Percentiles rank a stretch among this genome's conserved stretches.
phyloP scores from a whole-genome alignment of 225 moss, liverwort and hornwort species.

The Anthoceros angustus region DNA sequence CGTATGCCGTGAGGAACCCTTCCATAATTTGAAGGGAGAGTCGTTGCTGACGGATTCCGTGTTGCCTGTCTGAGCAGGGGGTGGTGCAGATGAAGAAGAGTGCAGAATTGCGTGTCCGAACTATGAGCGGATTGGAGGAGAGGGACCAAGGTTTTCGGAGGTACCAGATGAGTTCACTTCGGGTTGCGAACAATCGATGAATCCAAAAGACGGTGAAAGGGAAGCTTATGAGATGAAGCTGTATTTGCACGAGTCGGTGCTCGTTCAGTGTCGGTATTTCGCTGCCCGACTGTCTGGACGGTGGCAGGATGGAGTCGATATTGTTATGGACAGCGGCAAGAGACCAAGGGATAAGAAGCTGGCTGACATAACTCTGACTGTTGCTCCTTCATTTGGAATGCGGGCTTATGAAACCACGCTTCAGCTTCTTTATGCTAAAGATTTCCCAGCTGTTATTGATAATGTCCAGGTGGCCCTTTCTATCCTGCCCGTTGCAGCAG shows the following conservation, averaged over 20 bases:
- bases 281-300: constrained; percentile 66
- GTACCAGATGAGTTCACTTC: no score
- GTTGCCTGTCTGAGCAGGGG: no score
- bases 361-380: constrained; percentile 35
- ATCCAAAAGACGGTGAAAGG: not conserved
- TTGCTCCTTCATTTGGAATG: constrained; percentile 21
- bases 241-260: constrained; percentile 41
- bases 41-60: no score
- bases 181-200: no score
- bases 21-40: no score
- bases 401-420: constrained; percentile 42
- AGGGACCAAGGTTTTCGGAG: no score
- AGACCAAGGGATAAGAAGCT: constrained; percentile 12
- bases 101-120: no score
- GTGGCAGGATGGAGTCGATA: constrained; percentile 39
- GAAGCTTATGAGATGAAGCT: constrained; percentile 12
- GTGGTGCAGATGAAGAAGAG: no score
- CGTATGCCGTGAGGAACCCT: no score
- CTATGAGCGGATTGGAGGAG: no score
- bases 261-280: constrained; percentile 67
- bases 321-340: constrained; percentile 9
- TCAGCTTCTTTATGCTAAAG: constrained; percentile 50
- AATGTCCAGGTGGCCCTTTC: constrained; percentile 43
- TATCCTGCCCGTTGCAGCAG: constrained; percentile 61
- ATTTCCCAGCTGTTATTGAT: constrained; percentile 38